Conservation (phyloP, 202 grass and related monocot genomes). For the Cymbopogon flexuosus region DNA sequence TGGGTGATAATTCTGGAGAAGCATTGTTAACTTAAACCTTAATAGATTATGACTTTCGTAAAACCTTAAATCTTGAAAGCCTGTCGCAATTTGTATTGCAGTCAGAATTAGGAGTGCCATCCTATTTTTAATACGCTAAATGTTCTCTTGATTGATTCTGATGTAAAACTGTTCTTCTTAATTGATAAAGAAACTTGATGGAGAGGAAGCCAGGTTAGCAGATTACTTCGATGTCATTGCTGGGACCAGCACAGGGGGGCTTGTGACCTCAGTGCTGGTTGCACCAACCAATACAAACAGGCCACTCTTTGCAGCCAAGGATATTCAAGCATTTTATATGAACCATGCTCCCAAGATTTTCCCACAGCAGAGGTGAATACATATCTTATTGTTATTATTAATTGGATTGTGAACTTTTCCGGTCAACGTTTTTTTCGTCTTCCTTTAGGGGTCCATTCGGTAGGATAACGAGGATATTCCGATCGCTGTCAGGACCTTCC, state of each 20-base stretch:
- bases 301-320: constrained; percentile 61
- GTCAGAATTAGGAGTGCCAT: neutral
- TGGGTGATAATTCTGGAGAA: neutral
- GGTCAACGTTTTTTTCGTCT: constrained; percentile 14
- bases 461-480: constrained; percentile 47
- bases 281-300: constrained; percentile 42
- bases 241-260: constrained; percentile 63
- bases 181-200: constrained; percentile 50
- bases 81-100: neutral
- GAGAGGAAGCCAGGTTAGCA: constrained; percentile 50
- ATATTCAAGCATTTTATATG: constrained; percentile 66
- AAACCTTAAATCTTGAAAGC: constrained; percentile 9
- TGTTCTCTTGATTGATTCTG: constrained; percentile 11
- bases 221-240: constrained; percentile 73
- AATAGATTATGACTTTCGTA: neutral
- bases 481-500: constrained; percentile 48
- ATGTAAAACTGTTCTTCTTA: constrained; percentile 13
- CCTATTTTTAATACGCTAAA: neutral
- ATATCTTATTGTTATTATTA: constrained; percentile 10
- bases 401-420: constrained; percentile 5
- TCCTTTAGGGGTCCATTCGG: constrained; percentile 56
- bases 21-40: constrained; percentile 6
- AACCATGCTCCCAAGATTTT: constrained; percentile 63
- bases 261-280: constrained; percentile 56
- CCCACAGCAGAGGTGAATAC: constrained; percentile 50